Conservation (phyloP, 73 alveolate genomes). For the Paramecium primaurelia region DNA sequence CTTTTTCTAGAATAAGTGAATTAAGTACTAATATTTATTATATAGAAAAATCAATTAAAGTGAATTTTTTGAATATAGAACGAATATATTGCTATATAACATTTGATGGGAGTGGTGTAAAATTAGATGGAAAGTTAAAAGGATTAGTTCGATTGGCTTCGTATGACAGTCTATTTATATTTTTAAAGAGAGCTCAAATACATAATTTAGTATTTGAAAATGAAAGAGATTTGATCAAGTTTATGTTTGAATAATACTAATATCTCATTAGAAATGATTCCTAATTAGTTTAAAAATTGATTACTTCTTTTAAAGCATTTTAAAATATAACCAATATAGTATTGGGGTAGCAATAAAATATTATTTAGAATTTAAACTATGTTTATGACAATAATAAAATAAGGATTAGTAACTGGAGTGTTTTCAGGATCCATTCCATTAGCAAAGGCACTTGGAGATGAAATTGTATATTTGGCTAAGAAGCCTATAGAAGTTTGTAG, state of each 20-base stretch:
- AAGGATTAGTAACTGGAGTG: not conserved
- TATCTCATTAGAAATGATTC: not conserved
- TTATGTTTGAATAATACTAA: not conserved
- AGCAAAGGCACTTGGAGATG: not conserved
- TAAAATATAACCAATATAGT: not conserved
- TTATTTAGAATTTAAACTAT: not conserved
- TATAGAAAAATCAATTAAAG: not conserved
- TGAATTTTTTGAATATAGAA: not conserved
- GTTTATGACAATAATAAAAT: not conserved
- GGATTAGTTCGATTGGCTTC: not conserved
- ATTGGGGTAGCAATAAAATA: not conserved
- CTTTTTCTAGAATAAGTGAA: not conserved
- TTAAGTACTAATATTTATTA: not conserved
- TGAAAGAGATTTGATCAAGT: not conserved
- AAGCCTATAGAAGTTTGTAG: slow-evolving; percentile 1
- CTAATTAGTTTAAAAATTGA: not conserved
- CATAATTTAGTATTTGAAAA: not conserved
- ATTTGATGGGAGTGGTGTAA: slow-evolving; percentile 19
- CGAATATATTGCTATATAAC: not conserved
- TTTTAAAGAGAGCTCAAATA: not conserved
- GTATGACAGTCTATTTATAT: not conserved
- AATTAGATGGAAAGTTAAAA: not conserved
- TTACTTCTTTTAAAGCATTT: not conserved
- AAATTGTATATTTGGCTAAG: not conserved
- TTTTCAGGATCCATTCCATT: slow-evolving; percentile 26